phyloP scores from a whole-genome alignment of 768 basidiomycete species.

The Trametes cingulata region DNA sequence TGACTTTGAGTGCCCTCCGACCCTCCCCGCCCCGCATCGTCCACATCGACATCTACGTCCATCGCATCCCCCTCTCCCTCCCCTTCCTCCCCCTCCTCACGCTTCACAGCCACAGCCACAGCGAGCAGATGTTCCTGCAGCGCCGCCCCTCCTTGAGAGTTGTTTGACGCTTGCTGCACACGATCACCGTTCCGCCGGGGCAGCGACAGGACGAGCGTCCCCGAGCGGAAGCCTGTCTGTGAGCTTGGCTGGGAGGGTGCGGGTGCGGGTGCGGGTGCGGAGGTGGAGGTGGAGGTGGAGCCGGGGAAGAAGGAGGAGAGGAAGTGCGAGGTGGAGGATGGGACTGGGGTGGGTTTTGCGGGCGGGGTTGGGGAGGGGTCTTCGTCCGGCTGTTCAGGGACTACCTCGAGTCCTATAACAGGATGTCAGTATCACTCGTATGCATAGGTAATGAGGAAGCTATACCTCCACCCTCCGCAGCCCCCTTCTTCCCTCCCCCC shows the following conservation, averaged over 20 bases:
- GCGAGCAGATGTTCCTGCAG: too few relatives aligned
- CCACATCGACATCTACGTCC: not conserved
- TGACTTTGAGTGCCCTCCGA: not conserved
- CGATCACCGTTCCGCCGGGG: not conserved
- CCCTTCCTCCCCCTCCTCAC: slow-evolving; percentile 6
- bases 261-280: not conserved
- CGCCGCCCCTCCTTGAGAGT: too few relatives aligned
- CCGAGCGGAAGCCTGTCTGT: slow-evolving; percentile 6
- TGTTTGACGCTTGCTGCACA: not conserved
- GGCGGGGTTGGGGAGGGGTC: not conserved
- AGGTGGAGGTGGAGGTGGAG: too few relatives aligned
- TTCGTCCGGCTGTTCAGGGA: not conserved
- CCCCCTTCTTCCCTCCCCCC: not conserved
- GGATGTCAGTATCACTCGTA: not conserved
- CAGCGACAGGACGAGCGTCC: slow-evolving; percentile 5
- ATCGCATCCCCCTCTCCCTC: not conserved
- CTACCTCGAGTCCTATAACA: not conserved
- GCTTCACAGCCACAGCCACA: slow-evolving; percentile 12
- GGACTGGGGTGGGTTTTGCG: not conserved
- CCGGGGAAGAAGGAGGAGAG: too few relatives aligned
- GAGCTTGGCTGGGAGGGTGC: not conserved
- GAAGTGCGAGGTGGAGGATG: not conserved
- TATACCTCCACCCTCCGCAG: not conserved
- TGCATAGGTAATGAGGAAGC: not conserved
- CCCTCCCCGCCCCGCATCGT: too few relatives aligned